Evolutionary conservation across 352 stramenopile species (phyloP), one percentile per base, ranked within the genome.

Genomic region (Globisporangium megalacanthum): DNA sequence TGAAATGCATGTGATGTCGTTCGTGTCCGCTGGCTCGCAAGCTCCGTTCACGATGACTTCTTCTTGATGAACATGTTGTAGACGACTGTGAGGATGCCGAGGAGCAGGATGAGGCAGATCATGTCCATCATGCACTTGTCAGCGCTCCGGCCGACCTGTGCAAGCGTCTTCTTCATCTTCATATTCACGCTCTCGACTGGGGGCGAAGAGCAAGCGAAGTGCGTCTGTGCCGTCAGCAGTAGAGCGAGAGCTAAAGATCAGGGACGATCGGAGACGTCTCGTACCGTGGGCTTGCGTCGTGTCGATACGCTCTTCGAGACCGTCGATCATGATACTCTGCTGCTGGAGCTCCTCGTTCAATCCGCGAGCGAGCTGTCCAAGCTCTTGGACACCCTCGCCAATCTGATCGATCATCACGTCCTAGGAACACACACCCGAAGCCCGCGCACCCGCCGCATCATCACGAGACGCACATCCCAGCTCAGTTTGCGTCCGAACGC

Each of bases 1-100:
- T 29, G 25, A 29, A 4, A 29, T 29, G 25, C 25, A 29, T 29
- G 25, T 29, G 25, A 29, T 29, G 25, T 29, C 25, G 25, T 29
- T 29, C 25, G 4, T 29, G 25, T 29, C 25, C 25, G 25, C 25
- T 29, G 25, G 25, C 25, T 29, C 25, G 15, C 39, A 33, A 46
- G 19, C 29, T 19, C 25, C 44, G 44, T n/a, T 49, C 19, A 49
- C n/a, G 44, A 49, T 19, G 44, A 49, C 44, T 61, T 73, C 58
- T 80, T 89, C 69, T 93, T 93, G 64, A 95, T 76, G 54, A 95
- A 90, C 85, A 93, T 95, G 69, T 91, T 95, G 68, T 95, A 93
- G 55, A 86, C 70, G 51, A 93, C 83, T 47, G 81, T 79, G 60
- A 90, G 69, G 64, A 95, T 88, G 44, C 83, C 81, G 35, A 93